A percentile compares a stretch with the other conserved stretches of the same genome.
Conservation (phyloP, 2,329 filamentous ascomycete species). For the Drechslerella coelobrocha region DNA sequence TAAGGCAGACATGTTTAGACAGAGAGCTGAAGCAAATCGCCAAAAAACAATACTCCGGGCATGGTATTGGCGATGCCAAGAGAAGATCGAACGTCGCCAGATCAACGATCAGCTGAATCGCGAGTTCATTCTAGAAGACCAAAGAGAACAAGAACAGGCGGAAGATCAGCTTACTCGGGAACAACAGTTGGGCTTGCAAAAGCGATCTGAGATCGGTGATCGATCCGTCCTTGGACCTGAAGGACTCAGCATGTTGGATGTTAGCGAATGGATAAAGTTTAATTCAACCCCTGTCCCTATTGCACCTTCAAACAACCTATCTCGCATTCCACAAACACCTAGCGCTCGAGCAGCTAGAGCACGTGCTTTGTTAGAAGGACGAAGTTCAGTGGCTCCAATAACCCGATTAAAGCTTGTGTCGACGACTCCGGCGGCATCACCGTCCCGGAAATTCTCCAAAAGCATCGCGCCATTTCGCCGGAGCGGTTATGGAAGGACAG, state of each 20-base stretch:
- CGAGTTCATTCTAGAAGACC: conserved; percentile 27
- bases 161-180: conserved; percentile 28
- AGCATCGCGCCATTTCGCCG: conserved; percentile 33
- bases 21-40: conserved; percentile 32
- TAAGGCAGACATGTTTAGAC: conserved; percentile 35
- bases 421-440: conserved; percentile 34
- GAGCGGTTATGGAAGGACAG: conserved; percentile 15
- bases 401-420: conserved; percentile 31
- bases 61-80: conserved; percentile 30
- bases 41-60: conserved; percentile 27
- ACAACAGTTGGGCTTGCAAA: conserved; percentile 2
- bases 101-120: conserved; percentile 36
- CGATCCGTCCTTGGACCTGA: conserved; percentile 28
- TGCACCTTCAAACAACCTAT: conserved; percentile 1
- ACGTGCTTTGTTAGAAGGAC: conserved; percentile 29
- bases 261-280: conserved; percentile 48
- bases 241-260: conserved; percentile 42
- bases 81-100: conserved; percentile 32
- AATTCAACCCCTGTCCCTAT: conserved; percentile 25
- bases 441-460: conserved; percentile 30
- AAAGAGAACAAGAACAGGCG: conserved; percentile 10
- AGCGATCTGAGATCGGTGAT: conserved; percentile 21
- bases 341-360: conserved; percentile 42
- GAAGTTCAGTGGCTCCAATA: conserved; percentile 24
- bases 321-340: conserved; percentile 41